Base-by-base conservation (phyloP, 345 rosid species). In the Aurinia saxatilis region DNA sequence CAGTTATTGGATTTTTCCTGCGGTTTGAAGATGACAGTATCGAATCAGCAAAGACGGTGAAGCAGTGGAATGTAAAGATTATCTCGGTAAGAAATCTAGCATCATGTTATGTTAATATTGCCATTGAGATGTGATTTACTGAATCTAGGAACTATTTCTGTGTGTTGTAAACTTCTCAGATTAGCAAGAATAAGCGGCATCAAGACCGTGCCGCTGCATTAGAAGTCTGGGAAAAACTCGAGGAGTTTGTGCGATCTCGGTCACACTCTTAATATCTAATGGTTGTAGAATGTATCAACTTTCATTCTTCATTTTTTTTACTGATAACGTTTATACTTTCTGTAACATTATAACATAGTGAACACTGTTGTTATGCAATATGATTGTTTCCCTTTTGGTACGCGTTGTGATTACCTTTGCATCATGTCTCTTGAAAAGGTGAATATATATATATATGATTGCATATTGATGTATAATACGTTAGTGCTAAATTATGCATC, bases 11-110 rank as follows among this genome's bases (percentile, higher is more conserved):
- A 3, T 93, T 90, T 72, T 90, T 60, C 67, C 80, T 93, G 87
- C 75, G 97, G 60, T 93, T 93, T 75, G 99, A 90, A 76, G 99
- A 93, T 51, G 99, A 93, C 68, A 90, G 97, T 56, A 84, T 87
- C 25, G 99, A 90, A 73, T 87, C 95, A 34, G 95, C 95, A 2
- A 90, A 90, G 79, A 87, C 60, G 56, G 97, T 87, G 70, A 93
- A 93, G 77, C 99, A 90, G 72, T 90, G 99, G 97, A 90, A 93
- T 77, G 99, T 93, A 23, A 90, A 93, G 78, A 93, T 93, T 29
- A 87, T 93, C 59, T 93, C 97, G 56, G 99, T 87, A 47, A 68
- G 95, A 18, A 21, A 29, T 37, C 12, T 9, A n/a, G 5, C 30
- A 8, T 15, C 9, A 3, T 51, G 30, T 72, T 40, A 10, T 42